These are phyloP conservation scores for Zelopaecilomyces penicillatus DNA, from an alignment of 2,329 filamentous ascomycete genomes.

Conservation along the genomic window DNA sequence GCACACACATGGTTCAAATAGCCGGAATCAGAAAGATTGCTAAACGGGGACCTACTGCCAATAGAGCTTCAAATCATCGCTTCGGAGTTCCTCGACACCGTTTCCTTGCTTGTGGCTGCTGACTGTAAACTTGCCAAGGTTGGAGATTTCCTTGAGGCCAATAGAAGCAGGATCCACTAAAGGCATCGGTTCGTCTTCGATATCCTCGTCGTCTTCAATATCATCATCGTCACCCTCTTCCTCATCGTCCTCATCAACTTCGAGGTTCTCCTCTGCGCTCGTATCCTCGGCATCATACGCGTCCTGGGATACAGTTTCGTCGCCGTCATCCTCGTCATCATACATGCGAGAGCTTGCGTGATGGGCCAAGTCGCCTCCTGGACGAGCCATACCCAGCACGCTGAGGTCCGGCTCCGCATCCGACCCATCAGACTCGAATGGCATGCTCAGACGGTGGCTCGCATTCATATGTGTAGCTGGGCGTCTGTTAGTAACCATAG, in stretches of 20 bases:
- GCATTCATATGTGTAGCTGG: conserved; percentile 21
- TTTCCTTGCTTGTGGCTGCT: conserved; percentile 75
- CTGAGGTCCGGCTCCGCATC: conserved; percentile 30
- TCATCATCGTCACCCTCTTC: conserved; percentile 29
- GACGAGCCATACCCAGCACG: conserved; percentile 26
- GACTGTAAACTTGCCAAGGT: conserved; percentile 74
- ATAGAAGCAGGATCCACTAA: conserved; percentile 46
- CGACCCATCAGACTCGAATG: conserved; percentile 27
- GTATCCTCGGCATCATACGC: conserved; percentile 24
- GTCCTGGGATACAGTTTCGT: conserved; percentile 21
- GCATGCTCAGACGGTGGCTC: conserved; percentile 28
- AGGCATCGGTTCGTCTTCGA: conserved; percentile 27
- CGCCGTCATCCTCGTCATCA: conserved; percentile 15
- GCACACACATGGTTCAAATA: neutral
- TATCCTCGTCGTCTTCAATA: conserved; percentile 28
- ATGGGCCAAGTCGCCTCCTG: conserved; percentile 17
- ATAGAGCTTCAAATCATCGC: conserved; percentile 63
- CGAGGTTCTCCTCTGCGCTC: conserved; percentile 15
- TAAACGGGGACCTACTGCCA: conserved; percentile 59
- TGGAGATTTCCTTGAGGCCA: conserved; percentile 73
- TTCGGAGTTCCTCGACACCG: conserved; percentile 66
- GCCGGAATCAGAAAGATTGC: neutral
- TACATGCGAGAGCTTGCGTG: conserved; percentile 24
- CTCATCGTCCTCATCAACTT: conserved; percentile 22
- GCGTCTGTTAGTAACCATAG: conserved; percentile 9